A percentile compares a stretch with the other conserved stretches of the same genome.
Evolutionary conservation across 2,329 filamentous ascomycete genomes (phyloP).

Genomic region (Sarocladium brachiariae): DNA sequence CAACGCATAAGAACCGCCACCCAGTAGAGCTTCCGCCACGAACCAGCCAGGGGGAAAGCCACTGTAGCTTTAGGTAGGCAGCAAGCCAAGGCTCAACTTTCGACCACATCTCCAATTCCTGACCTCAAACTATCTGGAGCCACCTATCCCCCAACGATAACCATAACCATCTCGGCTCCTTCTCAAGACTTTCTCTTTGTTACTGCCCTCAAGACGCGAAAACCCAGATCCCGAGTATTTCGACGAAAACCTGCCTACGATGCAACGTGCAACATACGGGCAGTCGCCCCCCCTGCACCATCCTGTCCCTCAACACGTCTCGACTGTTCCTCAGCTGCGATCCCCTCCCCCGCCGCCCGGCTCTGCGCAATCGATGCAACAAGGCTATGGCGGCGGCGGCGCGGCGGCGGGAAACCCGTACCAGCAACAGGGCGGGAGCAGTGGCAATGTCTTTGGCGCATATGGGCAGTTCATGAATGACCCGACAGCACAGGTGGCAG

Average conservation of each 20-base stretch:
- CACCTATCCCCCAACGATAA: conserved; percentile 10
- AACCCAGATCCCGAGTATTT: not conserved
- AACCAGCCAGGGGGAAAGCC: not conserved
- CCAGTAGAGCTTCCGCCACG: not conserved
- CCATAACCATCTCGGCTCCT: conserved; percentile 16
- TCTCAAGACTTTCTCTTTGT: conserved; percentile 9
- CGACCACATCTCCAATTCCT: conserved; percentile 9
- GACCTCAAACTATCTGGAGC: not conserved
- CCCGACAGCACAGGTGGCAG: conserved; percentile 87
- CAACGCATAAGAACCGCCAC: too few relatives aligned
- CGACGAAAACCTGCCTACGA: conserved; percentile 34
- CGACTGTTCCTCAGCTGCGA: conserved; percentile 91
- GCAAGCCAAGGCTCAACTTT: conserved; percentile 6
- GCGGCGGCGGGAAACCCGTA: conserved; percentile 51
- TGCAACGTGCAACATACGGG: conserved; percentile 82
- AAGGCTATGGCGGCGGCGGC: conserved; percentile 49
- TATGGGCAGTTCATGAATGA: conserved; percentile 96
- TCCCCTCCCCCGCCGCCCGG: conserved; percentile 79
- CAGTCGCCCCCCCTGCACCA: conserved; percentile 94
- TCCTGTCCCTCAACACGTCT: conserved; percentile 96
- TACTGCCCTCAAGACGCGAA: conserved; percentile 10
- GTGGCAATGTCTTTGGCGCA: conserved; percentile 54
- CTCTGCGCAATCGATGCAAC: conserved; percentile 59
- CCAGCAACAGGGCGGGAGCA: conserved; percentile 50
- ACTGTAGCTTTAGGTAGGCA: not conserved